phyloP scores from a whole-genome alignment of 2,329 filamentous ascomycete genomes.

The Cercospora sp. region DNA sequence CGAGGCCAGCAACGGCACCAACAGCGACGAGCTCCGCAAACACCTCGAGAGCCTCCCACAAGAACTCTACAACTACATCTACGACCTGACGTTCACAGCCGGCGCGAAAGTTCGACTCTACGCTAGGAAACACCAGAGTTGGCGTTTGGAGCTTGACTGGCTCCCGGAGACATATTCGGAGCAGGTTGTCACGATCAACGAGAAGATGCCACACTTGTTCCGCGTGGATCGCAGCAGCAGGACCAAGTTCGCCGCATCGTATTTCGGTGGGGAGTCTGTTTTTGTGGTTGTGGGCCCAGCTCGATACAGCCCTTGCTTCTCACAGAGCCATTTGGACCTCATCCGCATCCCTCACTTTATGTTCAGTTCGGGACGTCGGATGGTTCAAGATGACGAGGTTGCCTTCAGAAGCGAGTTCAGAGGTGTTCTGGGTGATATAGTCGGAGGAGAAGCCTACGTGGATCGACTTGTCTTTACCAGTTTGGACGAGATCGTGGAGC shows the following conservation, averaged over 20 bases:
- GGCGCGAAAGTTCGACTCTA: background rate
- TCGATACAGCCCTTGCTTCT: too few species aligned
- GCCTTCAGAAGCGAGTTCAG: too few species aligned
- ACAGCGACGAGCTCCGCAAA: background rate
- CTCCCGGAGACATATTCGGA: too few species aligned
- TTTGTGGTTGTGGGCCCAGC: background rate
- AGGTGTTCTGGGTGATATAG: too few species aligned
- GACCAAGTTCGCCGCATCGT: background rate
- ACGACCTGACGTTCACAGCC: background rate
- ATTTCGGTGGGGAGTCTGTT: background rate
- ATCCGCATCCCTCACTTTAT: too few species aligned
- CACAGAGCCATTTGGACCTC: too few species aligned
- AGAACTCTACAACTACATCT: background rate
- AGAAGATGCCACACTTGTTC: background rate
- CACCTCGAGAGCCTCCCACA: background rate
- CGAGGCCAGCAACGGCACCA: background rate
- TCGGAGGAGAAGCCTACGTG: background rate
- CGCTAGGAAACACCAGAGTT: fast-evolving
- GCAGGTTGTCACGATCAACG: background rate
- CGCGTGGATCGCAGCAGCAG: background rate
- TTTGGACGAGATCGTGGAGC: background rate
- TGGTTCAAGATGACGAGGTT: too few species aligned
- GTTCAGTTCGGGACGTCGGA: too few species aligned
- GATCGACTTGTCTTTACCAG: background rate
- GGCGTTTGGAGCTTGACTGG: background rate